Percentiles rank a stretch among this genome's conserved stretches.
phyloP scores from a whole-genome alignment of 2,329 filamentous ascomycete genomes.

The Aspergillus pseudonomiae region DNA sequence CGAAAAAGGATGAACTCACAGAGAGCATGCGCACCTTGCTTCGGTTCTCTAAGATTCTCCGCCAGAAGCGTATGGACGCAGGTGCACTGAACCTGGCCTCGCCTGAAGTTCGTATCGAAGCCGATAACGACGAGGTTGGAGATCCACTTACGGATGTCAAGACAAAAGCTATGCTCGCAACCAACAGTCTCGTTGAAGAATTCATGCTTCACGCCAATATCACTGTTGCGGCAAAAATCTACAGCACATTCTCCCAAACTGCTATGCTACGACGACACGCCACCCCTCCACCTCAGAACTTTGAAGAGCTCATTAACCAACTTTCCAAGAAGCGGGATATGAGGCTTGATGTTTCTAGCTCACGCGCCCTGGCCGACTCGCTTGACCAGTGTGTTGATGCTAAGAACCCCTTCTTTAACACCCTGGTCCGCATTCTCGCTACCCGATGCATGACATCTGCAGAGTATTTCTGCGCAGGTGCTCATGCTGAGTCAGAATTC shows the following conservation, averaged over 20 bases:
- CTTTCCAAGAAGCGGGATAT: constrained; percentile 83
- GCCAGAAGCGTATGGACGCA: constrained; percentile 93
- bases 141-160: constrained; percentile 90
- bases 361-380: constrained; percentile 89
- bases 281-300: constrained; percentile 91
- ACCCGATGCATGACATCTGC: constrained; percentile 99
- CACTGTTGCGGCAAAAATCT: constrained; percentile 86
- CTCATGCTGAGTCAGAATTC: constrained; percentile 91
- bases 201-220: constrained; percentile 99
- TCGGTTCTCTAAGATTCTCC: constrained; percentile 86
- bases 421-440: constrained; percentile 92
- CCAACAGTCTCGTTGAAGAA: constrained; percentile 96
- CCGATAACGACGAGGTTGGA: constrained; percentile 92
- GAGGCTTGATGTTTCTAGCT: constrained; percentile 80
- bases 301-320: constrained; percentile 90
- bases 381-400: constrained; percentile 82
- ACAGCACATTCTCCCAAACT: constrained; percentile 90
- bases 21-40: constrained; percentile 85
- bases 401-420: constrained; percentile 94
- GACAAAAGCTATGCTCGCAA: constrained; percentile 90
- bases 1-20: constrained; percentile 87
- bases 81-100: constrained; percentile 93
- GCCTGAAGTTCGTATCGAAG: constrained; percentile 95
- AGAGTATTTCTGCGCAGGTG: constrained; percentile 96
- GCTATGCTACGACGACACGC: constrained; percentile 91